phyloP scores from a whole-genome alignment of 202 grass and related monocot species.

The Elaeis oleifera region DNA sequence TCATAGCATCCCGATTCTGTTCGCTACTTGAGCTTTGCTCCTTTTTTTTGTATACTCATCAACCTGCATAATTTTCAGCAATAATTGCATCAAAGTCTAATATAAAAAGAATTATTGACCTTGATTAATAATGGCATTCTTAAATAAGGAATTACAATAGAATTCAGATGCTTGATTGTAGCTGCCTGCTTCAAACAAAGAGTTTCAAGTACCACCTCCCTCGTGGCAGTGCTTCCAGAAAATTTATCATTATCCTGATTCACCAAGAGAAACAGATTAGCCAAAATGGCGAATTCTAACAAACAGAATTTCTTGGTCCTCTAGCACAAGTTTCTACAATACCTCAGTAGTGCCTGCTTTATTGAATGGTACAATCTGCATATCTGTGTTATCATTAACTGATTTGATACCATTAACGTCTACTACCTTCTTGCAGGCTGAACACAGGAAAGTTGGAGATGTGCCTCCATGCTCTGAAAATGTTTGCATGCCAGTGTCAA shows the following conservation, averaged over 20 bases:
- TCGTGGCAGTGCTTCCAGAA: conserved; percentile 35
- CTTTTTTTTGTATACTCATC: conserved; percentile 40
- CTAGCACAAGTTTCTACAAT: conserved; percentile 7
- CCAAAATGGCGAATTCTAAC: not conserved
- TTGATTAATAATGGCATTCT: conserved; percentile 8
- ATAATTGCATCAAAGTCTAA: conserved; percentile 13
- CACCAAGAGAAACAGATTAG: conserved; percentile 21
- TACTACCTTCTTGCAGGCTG: conserved; percentile 70
- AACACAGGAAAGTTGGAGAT: conserved; percentile 42
- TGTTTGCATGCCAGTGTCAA: conserved; percentile 23
- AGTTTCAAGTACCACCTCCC: conserved; percentile 68
- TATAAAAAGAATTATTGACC: conserved; percentile 5
- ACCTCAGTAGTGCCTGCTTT: conserved; percentile 10
- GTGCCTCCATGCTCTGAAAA: conserved; percentile 19
- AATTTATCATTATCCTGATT: conserved; percentile 22
- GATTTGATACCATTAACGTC: conserved; percentile 28
- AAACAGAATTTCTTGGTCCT: conserved; percentile 25
- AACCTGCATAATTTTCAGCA: conserved; percentile 35
- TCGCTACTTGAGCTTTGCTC: conserved; percentile 11
- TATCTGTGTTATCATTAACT: conserved; percentile 28
- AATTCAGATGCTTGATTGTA: conserved; percentile 57
- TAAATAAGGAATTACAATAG: conserved; percentile 39
- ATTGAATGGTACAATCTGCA: conserved; percentile 21
- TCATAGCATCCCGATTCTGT: no score
- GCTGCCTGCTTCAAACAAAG: conserved; percentile 74